Percentiles rank a stretch among this genome's conserved stretches.
These are phyloP conservation scores for Boletus smithii DNA, from an alignment of 1,284 basidiomycete species.

Conservation along the genomic window DNA sequence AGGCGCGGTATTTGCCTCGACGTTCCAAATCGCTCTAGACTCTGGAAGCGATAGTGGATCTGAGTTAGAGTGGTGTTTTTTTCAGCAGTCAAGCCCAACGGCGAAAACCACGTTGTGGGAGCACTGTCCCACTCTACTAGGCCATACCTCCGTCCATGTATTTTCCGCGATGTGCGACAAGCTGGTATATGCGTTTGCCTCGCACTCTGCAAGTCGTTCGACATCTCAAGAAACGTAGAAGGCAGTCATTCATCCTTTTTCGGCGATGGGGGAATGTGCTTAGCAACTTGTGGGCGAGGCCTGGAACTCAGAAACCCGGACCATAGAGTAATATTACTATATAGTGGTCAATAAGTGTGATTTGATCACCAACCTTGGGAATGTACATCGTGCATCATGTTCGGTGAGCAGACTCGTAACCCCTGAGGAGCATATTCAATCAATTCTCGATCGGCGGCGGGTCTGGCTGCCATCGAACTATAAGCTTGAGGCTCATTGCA, in stretches of 20 bases:
- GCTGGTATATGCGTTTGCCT: background rate
- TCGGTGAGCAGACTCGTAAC: background rate
- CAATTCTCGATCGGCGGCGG: background rate
- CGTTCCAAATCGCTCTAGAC: background rate
- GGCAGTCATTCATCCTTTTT: background rate
- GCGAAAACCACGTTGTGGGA: constrained; percentile 1
- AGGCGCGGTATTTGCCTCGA: constrained; percentile 2
- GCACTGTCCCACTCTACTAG: background rate
- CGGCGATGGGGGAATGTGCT: background rate
- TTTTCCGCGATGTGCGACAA: background rate
- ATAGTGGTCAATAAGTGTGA: background rate
- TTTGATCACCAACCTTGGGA: background rate
- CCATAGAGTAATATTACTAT: constrained; percentile 3
- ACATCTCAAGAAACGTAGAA: background rate
- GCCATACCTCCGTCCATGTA: background rate
- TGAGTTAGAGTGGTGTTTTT: background rate
- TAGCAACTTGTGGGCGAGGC: background rate
- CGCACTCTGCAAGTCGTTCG: background rate
- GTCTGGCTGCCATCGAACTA: constrained; percentile 1
- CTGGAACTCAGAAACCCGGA: background rate
- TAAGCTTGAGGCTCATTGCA: background rate
- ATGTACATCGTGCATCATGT: background rate
- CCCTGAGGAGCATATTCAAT: constrained; percentile 2
- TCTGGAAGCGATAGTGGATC: background rate
- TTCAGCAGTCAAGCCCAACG: background rate